Percentiles rank a stretch among this genome's conserved stretches.
Conservation (phyloP, 805 yeast species). For the Yarrowia yakushimensis region DNA sequence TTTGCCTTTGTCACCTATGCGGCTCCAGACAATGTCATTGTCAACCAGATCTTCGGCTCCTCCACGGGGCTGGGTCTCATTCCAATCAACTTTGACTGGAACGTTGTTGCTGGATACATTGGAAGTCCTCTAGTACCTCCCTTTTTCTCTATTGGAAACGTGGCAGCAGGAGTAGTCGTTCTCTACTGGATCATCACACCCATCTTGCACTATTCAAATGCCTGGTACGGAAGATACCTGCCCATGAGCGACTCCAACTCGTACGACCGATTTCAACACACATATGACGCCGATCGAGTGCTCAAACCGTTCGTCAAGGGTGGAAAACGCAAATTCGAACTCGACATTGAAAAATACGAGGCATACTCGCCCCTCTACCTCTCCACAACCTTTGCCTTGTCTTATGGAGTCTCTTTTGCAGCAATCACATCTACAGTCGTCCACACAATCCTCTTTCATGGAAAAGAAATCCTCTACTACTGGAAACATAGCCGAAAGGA, state of each 20-base stretch:
- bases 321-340: constrained; percentile 33
- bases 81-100: constrained; percentile 71
- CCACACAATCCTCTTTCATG: constrained; percentile 57
- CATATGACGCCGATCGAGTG: constrained; percentile 51
- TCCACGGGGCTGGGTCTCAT: constrained; percentile 58
- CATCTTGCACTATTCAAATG: constrained; percentile 51
- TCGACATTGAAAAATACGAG: constrained; percentile 49
- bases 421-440: constrained; percentile 58
- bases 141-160: constrained; percentile 44
- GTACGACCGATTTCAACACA: constrained; percentile 50
- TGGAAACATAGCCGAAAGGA: constrained; percentile 43
- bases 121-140: constrained; percentile 69
- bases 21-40: constrained; percentile 52
- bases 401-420: constrained; percentile 62
- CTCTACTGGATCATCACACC: constrained; percentile 55
- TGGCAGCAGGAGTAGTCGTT: constrained; percentile 47
- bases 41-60: constrained; percentile 64
- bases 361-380: constrained; percentile 62
- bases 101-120: constrained; percentile 51
- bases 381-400: constrained; percentile 55
- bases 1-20: constrained; percentile 66
- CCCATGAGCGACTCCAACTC: constrained; percentile 52
- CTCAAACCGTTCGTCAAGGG: constrained; percentile 35
- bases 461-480: constrained; percentile 51
- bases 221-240: constrained; percentile 56